Conservation (phyloP, 495 filamentous ascomycete species). For the Amphirosellinia nigrospora region DNA sequence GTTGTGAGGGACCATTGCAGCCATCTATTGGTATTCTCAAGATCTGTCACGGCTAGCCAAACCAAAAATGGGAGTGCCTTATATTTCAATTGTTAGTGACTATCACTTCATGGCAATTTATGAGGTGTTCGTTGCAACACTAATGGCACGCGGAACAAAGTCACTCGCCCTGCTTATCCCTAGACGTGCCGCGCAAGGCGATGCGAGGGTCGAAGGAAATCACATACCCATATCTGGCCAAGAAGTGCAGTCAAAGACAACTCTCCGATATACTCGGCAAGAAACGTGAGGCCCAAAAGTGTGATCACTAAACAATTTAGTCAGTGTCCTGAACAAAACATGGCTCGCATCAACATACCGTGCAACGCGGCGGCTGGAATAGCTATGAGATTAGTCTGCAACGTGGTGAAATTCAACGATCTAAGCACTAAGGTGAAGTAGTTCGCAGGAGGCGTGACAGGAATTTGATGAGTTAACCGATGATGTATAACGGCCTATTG, state of each 20-base stretch:
- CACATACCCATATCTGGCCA: conserved; percentile 34
- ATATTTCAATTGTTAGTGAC: not conserved
- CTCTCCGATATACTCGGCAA: conserved; percentile 18
- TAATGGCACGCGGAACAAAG: not conserved
- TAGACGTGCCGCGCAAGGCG: not conserved
- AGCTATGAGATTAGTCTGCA: conserved; percentile 59
- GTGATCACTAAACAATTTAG: not conserved
- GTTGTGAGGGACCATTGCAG: conserved; percentile 60
- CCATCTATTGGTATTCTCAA: conserved; percentile 54
- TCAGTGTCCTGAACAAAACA: not conserved
- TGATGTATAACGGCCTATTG: conserved; percentile 62
- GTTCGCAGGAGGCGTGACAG: conserved; percentile 54
- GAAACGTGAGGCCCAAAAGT: conserved; percentile 9
- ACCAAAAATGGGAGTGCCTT: conserved; percentile 56
- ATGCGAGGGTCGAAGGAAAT: not conserved
- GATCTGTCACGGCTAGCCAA: conserved; percentile 54
- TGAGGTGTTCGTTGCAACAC: not conserved
- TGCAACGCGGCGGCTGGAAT: conserved; percentile 3
- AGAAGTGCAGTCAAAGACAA: conserved; percentile 29
- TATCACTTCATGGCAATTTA: not conserved
- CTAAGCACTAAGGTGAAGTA: conserved; percentile 70
- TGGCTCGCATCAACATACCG: not conserved
- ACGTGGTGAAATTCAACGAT: conserved; percentile 66
- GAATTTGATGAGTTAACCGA: conserved; percentile 65
- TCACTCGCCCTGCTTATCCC: not conserved